Conservation (phyloP, 225 moss, liverwort and hornwort species). For the Marchantia paleacea region DNA sequence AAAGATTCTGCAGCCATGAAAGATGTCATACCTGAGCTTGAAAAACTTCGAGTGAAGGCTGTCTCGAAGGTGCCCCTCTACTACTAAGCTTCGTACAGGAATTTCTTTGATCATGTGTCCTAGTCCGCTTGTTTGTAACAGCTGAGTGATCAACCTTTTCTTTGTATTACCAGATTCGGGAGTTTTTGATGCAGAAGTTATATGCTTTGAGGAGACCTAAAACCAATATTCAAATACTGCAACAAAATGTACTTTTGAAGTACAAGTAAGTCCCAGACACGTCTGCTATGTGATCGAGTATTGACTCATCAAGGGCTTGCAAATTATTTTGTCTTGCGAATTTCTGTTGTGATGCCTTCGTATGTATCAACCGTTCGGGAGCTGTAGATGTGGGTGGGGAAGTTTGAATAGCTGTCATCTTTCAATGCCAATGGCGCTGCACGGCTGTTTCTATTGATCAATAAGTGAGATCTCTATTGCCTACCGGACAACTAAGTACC, state of each 20-base stretch:
- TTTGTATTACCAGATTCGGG: slow-evolving; percentile 65
- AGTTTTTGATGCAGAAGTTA: slow-evolving; percentile 93
- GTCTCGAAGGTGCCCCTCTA: slow-evolving; percentile 61
- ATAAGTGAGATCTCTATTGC: no score
- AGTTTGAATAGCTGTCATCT: neutral
- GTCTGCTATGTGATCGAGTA: neutral
- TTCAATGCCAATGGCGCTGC: no score
- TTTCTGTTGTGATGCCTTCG: neutral
- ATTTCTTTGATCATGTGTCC: neutral
- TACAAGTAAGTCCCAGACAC: slow-evolving; percentile 60
- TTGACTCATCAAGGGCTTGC: neutral
- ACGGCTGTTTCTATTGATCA: no score
- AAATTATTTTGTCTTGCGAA: neutral
- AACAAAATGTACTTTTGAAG: slow-evolving; percentile 95
- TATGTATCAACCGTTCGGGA: neutral
- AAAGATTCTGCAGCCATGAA: slow-evolving; percentile 86
- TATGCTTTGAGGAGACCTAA: slow-evolving; percentile 94
- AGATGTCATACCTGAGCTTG: slow-evolving; percentile 92
- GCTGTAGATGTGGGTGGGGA: neutral
- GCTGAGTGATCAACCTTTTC: slow-evolving; percentile 8
- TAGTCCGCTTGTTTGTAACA: neutral
- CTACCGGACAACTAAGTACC: no score
- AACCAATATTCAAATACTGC: slow-evolving; percentile 98
- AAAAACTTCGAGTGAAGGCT: slow-evolving; percentile 82
- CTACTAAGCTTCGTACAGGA: neutral